phyloP scores from a whole-genome alignment of 352 stramenopile species.

The Phytophthora parvispora region DNA sequence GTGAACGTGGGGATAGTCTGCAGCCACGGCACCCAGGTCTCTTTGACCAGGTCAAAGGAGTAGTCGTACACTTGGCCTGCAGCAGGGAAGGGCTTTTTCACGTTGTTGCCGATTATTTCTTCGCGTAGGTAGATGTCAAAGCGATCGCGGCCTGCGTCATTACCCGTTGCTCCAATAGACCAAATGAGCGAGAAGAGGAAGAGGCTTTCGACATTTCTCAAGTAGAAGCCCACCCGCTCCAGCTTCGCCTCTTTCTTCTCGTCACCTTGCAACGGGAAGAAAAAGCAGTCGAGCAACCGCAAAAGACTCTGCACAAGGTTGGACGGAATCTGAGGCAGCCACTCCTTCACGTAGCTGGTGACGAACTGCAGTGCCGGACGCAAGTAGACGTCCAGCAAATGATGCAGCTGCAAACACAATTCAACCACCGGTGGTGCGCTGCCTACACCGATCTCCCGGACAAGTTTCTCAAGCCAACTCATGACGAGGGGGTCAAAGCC shows the following conservation, averaged over 20 bases:
- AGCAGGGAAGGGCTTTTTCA: slow-evolving; percentile 65
- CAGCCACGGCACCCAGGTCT: slow-evolving; percentile 93
- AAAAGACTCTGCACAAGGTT: slow-evolving; percentile 93
- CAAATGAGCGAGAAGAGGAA: slow-evolving; percentile 96
- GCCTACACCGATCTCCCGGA: slow-evolving; percentile 68
- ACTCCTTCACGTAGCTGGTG: slow-evolving; percentile 91
- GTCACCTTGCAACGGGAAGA: slow-evolving; percentile 85
- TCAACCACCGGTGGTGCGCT: slow-evolving; percentile 53
- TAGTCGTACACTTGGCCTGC: slow-evolving; percentile 92
- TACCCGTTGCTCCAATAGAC: slow-evolving; percentile 93
- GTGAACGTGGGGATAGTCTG: slow-evolving; percentile 89
- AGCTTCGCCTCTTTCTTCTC: slow-evolving; percentile 88
- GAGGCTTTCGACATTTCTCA: slow-evolving; percentile 87
- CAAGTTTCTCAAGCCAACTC: slow-evolving; percentile 89
- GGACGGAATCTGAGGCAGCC: slow-evolving; percentile 93
- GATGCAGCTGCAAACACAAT: slow-evolving; percentile 58
- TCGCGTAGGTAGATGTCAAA: slow-evolving; percentile 92
- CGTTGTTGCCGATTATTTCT: slow-evolving; percentile 77
- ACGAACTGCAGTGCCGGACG: slow-evolving; percentile 85
- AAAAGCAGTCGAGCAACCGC: slow-evolving; percentile 94
- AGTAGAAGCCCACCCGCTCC: slow-evolving; percentile 74
- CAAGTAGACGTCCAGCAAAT: slow-evolving; percentile 93
- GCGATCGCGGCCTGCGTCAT: slow-evolving; percentile 81
- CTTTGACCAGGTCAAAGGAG: slow-evolving; percentile 84
- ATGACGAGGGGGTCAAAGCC: slow-evolving; percentile 92